Evolutionary conservation across 1,139 yeast species (phyloP), one percentile per base, ranked within the genome.

Genomic region (Blastobotrys illinoisensis): DNA sequence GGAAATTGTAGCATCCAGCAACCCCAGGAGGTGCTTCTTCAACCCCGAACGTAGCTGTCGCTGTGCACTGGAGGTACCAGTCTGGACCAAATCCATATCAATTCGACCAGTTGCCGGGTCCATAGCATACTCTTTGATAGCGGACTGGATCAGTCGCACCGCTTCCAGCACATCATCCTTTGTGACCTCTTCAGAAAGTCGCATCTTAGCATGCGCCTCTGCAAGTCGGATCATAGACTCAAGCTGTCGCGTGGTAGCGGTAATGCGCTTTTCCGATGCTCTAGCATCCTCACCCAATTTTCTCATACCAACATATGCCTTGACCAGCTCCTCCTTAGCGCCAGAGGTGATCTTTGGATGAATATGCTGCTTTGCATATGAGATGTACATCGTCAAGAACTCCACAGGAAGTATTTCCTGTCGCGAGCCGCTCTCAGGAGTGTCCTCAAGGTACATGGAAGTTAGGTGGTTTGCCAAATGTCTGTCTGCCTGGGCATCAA

Each of bases 131-230:
- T 93, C 98, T 71, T 93, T 93, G 61, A 93, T 88, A 20, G 99
- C 99, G 9, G 96, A 80, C 64, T 88, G 85, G 68, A 91, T 93
- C 62, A 93, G 77, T 61, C 99, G 80, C 1, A 91, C 97, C 0
- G 98, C 96, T 68, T 93, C 99, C 61, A 79, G 79, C n/a, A 93
- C 99, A 71, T 93, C 99, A 36, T 78, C 79, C 24, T 87, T 75
- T 53, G 84, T 86, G 4, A 93, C 99, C 1, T 67, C 70, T 1
- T 78, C 72, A 1, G 93, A 80, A 47, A 93, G 76, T 63, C 97
- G 82, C 96, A 95, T 88, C 71, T 90, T 91, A 1, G 99, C 99
- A 69, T 93, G 99, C 0, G 99, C 99, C 71, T 93, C 99, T 0
- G 96, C 74, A 50, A 93, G 76, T 67, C 99, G 83, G 63, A 91